These are phyloP conservation scores for Fusarium beomiforme DNA, from an alignment of 2,329 filamentous ascomycete species.

Conservation along the genomic window DNA sequence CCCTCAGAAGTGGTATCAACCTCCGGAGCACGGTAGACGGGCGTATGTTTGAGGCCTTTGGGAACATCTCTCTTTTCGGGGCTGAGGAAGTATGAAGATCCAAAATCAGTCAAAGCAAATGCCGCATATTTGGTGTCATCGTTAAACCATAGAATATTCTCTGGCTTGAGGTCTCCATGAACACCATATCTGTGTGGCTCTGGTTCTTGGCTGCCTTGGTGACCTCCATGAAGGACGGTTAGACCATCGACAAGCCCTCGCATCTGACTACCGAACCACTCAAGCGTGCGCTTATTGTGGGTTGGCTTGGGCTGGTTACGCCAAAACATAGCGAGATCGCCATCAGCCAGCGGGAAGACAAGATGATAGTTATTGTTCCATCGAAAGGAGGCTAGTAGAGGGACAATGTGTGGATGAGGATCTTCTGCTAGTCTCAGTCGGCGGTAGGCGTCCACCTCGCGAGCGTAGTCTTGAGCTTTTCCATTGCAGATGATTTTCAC, in stretches of 20 bases:
- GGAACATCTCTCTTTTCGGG: accelerated
- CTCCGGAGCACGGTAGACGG: not conserved
- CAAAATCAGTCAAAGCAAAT: not conserved
- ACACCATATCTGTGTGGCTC: not conserved
- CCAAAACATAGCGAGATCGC: not conserved
- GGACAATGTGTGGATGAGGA: not conserved
- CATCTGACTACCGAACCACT: not conserved
- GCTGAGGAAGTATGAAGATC: accelerated
- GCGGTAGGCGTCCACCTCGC: not conserved
- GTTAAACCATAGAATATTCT: not conserved
- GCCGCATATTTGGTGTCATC: accelerated
- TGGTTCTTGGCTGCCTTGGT: no score
- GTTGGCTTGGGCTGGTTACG: not conserved
- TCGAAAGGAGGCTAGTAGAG: not conserved
- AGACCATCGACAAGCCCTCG: not conserved
- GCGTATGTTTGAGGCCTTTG: not conserved
- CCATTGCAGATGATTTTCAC: not conserved
- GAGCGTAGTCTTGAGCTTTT: not conserved
- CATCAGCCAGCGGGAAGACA: not conserved
- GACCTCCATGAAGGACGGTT: not conserved
- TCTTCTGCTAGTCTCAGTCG: not conserved
- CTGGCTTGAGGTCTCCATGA: not conserved
- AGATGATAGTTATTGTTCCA: not conserved
- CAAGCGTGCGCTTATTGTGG: accelerated
- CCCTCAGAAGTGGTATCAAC: accelerated